These are phyloP conservation scores for Diaporthe caulivora DNA, from an alignment of 2,329 filamentous ascomycete genomes.

Conservation along the genomic window DNA sequence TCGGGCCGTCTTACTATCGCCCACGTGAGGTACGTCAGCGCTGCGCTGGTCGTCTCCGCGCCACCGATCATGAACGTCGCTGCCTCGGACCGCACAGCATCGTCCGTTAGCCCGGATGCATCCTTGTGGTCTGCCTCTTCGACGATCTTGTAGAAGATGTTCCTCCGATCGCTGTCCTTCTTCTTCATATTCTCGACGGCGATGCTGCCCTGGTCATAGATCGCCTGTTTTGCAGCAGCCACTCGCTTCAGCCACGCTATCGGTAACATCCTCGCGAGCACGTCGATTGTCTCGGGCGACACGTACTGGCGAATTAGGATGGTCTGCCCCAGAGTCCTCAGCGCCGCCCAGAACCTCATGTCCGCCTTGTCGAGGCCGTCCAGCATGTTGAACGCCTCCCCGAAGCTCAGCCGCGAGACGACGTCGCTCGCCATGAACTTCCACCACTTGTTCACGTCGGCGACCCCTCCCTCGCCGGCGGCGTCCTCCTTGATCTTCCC, in stretches of 20 bases:
- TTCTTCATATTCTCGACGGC: conserved; percentile 39
- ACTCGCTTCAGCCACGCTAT: conserved; percentile 32
- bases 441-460: conserved; percentile 60
- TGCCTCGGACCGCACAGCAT: conserved; percentile 51
- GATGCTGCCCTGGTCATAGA: conserved; percentile 37
- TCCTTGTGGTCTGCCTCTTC: conserved; percentile 44
- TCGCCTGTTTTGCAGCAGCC: conserved; percentile 35
- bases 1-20: conserved; percentile 41
- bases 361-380: conserved; percentile 52
- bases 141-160: conserved; percentile 45
- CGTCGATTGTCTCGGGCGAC: conserved; percentile 26
- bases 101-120: conserved; percentile 40
- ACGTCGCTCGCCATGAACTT: conserved; percentile 59
- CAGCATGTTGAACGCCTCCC: conserved; percentile 57
- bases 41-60: conserved; percentile 56
- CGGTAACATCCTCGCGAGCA: conserved; percentile 29
- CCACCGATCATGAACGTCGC: conserved; percentile 55
- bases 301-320: conserved; percentile 33
- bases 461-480: conserved; percentile 42
- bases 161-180: conserved; percentile 37
- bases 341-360: conserved; percentile 28
- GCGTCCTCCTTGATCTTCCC: conserved; percentile 37
- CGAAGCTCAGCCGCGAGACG: conserved; percentile 58
- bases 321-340: conserved; percentile 24
- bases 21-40: conserved; percentile 55